Percentiles rank a stretch among this genome's conserved stretches.
Evolutionary conservation across 805 yeast genomes (phyloP).

Genomic region (Candida tibetensis): DNA sequence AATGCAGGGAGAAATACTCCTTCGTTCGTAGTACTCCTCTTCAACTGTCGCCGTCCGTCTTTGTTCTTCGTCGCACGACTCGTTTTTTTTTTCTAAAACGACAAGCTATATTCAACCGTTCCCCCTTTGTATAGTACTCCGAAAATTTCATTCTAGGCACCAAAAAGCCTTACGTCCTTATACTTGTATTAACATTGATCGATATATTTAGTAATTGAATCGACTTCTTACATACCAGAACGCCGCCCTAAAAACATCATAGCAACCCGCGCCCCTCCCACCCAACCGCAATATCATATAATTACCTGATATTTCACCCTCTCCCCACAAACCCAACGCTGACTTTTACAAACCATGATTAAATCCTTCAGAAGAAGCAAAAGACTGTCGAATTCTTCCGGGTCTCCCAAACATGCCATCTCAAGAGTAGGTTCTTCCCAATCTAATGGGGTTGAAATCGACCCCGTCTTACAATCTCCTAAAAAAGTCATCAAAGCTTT

Average conservation of each 20-base stretch:
- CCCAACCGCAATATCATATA: too few relatives aligned
- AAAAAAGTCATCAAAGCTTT: constrained; percentile 82
- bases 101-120: neutral
- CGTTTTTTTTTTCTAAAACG: neutral
- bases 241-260: too few relatives aligned
- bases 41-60: neutral
- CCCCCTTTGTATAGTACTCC: neutral
- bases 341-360: constrained; percentile 25
- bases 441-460: constrained; percentile 14
- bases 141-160: neutral
- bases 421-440: constrained; percentile 25
- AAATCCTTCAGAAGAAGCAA: constrained; percentile 42
- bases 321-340: too few relatives aligned
- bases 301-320: too few relatives aligned
- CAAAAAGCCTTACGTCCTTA: neutral
- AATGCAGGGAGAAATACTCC: too few relatives aligned
- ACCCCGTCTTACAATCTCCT: constrained; percentile 49
- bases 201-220: too few relatives aligned
- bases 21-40: too few relatives aligned
- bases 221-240: too few relatives aligned
- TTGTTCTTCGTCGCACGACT: neutral
- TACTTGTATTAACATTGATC: too few relatives aligned
- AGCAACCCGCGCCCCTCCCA: too few relatives aligned
- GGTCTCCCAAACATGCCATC: constrained; percentile 31
- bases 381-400: constrained; percentile 33